Percentiles rank a stretch among this genome's conserved stretches.
phyloP scores from a whole-genome alignment of 768 basidiomycete species.

The Leccinum ochraceum region DNA sequence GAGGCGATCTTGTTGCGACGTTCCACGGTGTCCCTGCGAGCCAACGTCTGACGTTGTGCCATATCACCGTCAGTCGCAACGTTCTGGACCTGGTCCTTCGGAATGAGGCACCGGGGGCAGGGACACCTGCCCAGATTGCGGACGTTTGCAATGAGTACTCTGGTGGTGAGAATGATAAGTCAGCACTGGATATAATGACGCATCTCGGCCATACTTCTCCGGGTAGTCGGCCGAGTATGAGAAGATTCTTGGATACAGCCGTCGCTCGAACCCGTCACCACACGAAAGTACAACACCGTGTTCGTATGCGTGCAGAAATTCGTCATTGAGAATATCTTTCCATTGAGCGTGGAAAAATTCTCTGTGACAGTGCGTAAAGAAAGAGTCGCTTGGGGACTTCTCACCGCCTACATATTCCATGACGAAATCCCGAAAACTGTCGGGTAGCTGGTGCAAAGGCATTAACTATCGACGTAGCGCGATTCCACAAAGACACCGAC shows the following conservation, averaged over 20 bases:
- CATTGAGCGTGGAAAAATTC: background rate
- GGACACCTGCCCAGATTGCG: background rate
- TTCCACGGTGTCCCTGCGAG: background rate
- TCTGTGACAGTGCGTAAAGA: background rate
- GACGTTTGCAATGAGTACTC: background rate
- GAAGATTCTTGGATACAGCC: background rate
- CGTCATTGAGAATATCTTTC: background rate
- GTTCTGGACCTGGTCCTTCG: background rate
- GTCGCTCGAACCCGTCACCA: background rate
- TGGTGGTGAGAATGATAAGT: background rate
- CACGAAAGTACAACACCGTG: background rate
- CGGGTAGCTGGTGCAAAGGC: background rate
- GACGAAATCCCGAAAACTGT: background rate
- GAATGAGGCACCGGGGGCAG: background rate
- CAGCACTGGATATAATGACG: background rate
- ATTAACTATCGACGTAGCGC: background rate
- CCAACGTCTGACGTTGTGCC: background rate
- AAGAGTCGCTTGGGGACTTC: background rate
- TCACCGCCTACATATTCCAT: background rate
- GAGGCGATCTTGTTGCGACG: background rate
- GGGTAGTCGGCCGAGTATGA: background rate
- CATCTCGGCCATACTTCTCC: background rate
- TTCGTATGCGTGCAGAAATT: background rate
- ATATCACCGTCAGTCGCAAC: background rate
- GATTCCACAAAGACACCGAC: background rate